Evolutionary conservation across 352 stramenopile genomes (phyloP), one percentile per base, ranked within the genome.

Genomic region (Pythium aristosporum): DNA sequence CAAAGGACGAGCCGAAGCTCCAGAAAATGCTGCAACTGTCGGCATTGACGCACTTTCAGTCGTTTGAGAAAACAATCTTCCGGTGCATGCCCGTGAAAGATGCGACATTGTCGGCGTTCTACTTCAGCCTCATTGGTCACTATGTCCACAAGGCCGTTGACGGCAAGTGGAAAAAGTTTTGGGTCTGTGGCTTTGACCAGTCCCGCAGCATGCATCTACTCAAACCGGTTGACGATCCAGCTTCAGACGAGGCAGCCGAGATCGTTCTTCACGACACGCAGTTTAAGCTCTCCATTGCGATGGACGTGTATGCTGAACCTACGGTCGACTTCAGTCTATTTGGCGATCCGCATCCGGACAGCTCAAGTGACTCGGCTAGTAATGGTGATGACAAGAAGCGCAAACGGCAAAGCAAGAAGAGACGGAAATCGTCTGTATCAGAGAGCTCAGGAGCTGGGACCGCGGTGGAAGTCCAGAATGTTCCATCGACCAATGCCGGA

Each of bases 41-140:
- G 6, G 79, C 86, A 8, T 65, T 95, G 43, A 91, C 84, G 3
- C 77, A 91, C 41, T 95, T 92, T n/a, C 83, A 92, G 64, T 92
- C 84, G n/a, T 92, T 95, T 67, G 86, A 95, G 53, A 77, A 83
- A 57, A 91, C 80, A 0, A 71, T 95, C 39, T 85, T 81, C 30
- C 79, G 82, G 2, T 88, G 72, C 32, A 75, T 91, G 57, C 68
- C 79, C 41, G 72, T 90, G 4, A 54, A 77, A 3, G 79, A 93
- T 53, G 23, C 55, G 12, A 79, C 81, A 56, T 58, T 92, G 30
- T 76, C 71, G 7, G 46, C 73, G 55, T 71, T 91, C 34, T 91
- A 92, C 20, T 66, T 79, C 43, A 91, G 75, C 49, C 67, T 95
- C 44, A 72, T 95, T 3, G 86, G 86, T 0, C 80, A 91, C 49